Evolutionary conservation across 768 basidiomycete species (phyloP), one percentile per base, ranked within the genome.

Genomic region (Coprinellus aureogranulatus): DNA sequence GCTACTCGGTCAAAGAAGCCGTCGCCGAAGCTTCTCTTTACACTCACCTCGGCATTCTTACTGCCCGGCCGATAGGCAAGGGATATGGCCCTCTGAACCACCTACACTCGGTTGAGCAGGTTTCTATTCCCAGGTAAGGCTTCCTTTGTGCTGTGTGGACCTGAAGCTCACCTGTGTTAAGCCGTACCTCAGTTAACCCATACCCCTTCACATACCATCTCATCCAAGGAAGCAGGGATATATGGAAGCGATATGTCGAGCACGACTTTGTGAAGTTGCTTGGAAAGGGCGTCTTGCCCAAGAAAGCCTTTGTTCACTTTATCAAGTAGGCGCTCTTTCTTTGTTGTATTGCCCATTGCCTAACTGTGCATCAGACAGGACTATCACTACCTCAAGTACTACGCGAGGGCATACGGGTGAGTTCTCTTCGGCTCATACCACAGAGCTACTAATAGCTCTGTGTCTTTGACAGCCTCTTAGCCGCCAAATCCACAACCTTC

Each of bases 81-180:
- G 94, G 94, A 0, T 75, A 87, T 54, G 94, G 94, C 0, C 94
- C 94, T 2, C 77, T 98, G 20, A 93, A 98, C 69, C 94, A 98
- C 66, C 74, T 90, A 53, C 90, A 93, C 65, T 75, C 83, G 0
- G 74, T 85, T 14, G 66, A 75, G 1, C 72, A 61, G 3, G 73
- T 78, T 0, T 60, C 75, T 1, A 70, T 96, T 18, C 81, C 84
- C 1, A 65, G 62, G 92, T 80, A 48, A 55, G 22, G 23, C 31
- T 18, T 53, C 39, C 16, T 44, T 31, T 10, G n/a, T 11, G 20
- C 53, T 2, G 23, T 49, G 23, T 48, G 18, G 27, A 11, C 16
- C 3, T 11, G 23, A n/a, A 8, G 8, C 10, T 26, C 34, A 23
- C 47, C 10, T 34, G 14, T 18, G 23, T 44, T 50, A 91, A 90